Evolutionary conservation across 164 flowering plant species (phyloP), one percentile per base, ranked within the genome.

Genomic region (Tetracentron sinense): DNA sequence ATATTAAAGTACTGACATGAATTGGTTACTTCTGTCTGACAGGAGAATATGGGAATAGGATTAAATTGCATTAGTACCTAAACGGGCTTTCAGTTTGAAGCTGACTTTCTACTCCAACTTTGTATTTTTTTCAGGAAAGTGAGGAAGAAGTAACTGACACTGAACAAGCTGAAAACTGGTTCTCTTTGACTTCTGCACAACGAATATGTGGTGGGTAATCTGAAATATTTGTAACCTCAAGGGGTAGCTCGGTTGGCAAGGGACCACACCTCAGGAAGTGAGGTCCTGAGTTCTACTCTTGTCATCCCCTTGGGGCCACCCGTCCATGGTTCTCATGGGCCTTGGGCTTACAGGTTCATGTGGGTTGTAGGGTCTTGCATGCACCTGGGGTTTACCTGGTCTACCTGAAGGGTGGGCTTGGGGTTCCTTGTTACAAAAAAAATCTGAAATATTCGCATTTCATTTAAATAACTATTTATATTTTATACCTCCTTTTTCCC

Each of bases 121-220:
- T 76, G 51, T 47, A 23, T 70, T 10, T 65, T 22, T 59, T 27
- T 53, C 64, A 94, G 97, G 99, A 94, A 82, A 89, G 83, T 68
- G 99, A 91, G 79, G 99, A 91, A 77, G 99, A 94, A 79, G 96
- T 84, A 46, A 85, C 95, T 33, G 99, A 94, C 60, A 86, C 96
- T 58, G 99, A 94, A 67, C 99, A 94, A 78, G 99, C 97, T 64
- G 97, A 94, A 75, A 94, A 94, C 75, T 94, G 99, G 99, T 94
- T 94, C 63, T 94, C 97, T 54, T 82, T 94, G 84, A 86, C 96
- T 42, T 94, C 97, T 66, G 99, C 99, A 27, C 97, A 94, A 51
- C 87, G 97, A 44, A 84, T 89, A 60, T 94, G 99, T 77, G 97
- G 98, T 94, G 59, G 35, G 96, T 78, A 51, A 49, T 62, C 53